Percentiles rank a stretch among this genome's conserved stretches.
phyloP scores from a whole-genome alignment of 192 early-diverging fungal species.

The Allomyces arbusculus region DNA sequence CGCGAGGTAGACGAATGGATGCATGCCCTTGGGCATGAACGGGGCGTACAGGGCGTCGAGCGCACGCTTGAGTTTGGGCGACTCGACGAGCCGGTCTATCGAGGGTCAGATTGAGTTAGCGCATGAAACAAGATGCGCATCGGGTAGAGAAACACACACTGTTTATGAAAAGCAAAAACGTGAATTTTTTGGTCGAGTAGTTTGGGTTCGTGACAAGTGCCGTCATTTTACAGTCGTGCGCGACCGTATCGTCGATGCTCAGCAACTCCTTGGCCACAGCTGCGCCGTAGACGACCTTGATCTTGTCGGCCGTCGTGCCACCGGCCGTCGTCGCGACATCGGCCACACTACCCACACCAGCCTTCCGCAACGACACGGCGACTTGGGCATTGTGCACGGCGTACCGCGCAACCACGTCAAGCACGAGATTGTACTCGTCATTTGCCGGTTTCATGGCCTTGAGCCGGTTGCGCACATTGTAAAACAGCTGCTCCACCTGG shows the following conservation, averaged over 20 bases:
- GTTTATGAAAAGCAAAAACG: conserved; percentile 88
- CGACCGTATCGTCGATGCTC: conserved; percentile 27
- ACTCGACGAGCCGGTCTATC: conserved; percentile 67
- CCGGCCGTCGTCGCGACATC: conserved; percentile 5
- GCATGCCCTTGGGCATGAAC: conserved; percentile 63
- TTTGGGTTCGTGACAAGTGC: conserved; percentile 79
- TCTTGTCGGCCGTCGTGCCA: conserved; percentile 47
- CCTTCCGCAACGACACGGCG: conserved; percentile 74
- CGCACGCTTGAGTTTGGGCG: conserved; percentile 51
- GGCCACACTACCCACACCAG: conserved; percentile 12
- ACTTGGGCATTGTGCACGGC: conserved; percentile 75
- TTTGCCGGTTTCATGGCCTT: conserved; percentile 63
- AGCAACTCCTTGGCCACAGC: conserved; percentile 60
- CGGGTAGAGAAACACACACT: conserved; percentile 21
- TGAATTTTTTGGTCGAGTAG: conserved; percentile 64
- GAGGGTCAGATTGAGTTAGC: neutral
- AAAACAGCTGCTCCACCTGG: conserved; percentile 85
- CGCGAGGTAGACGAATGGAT: conserved; percentile 80
- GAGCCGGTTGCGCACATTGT: conserved; percentile 67
- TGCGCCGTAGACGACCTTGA: conserved; percentile 66
- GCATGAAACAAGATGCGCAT: neutral
- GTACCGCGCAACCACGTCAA: conserved; percentile 79
- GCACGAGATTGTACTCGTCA: conserved; percentile 78
- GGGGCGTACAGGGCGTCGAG: conserved; percentile 62
- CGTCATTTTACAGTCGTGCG: conserved; percentile 33